These are phyloP conservation scores for Carex parvula DNA, from an alignment of 176 grass and related monocot species.

Conservation along the genomic window DNA sequence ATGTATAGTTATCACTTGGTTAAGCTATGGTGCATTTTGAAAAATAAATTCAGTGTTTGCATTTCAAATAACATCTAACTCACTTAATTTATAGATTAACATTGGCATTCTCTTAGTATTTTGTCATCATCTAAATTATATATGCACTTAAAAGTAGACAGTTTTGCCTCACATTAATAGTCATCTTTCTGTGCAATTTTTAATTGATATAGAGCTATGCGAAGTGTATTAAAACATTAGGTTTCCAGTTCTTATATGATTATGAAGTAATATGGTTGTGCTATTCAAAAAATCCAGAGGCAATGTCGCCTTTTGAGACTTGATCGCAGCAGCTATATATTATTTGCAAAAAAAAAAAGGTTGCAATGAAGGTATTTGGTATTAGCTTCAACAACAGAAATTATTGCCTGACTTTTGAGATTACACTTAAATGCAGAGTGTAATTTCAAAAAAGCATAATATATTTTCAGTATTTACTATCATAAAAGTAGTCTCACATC, in stretches of 20 bases:
- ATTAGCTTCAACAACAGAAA: background rate
- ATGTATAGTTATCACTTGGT: conserved; percentile 28
- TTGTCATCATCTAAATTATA: background rate
- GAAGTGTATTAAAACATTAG: background rate
- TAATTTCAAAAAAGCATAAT: background rate
- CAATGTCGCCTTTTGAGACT: background rate
- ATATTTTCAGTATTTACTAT: background rate
- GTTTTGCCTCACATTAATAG: background rate
- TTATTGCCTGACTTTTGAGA: background rate
- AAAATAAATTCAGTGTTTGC: background rate
- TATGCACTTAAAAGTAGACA: background rate
- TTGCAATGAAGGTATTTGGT: background rate
- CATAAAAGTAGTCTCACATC: conserved; percentile 25
- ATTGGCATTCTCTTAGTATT: conserved; percentile 4
- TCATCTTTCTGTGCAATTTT: background rate
- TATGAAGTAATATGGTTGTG: background rate
- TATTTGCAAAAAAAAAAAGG: background rate
- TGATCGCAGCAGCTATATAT: background rate
- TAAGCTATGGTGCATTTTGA: background rate
- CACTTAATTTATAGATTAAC: background rate
- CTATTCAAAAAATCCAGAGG: background rate
- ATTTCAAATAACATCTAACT: background rate
- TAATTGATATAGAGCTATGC: background rate
- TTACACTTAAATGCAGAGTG: background rate
- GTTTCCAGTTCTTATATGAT: conserved; percentile 12